A percentile compares a stretch with the other conserved stretches of the same genome.
phyloP scores from a whole-genome alignment of 495 filamentous ascomycete species.

The Cairneyella variabilis region DNA sequence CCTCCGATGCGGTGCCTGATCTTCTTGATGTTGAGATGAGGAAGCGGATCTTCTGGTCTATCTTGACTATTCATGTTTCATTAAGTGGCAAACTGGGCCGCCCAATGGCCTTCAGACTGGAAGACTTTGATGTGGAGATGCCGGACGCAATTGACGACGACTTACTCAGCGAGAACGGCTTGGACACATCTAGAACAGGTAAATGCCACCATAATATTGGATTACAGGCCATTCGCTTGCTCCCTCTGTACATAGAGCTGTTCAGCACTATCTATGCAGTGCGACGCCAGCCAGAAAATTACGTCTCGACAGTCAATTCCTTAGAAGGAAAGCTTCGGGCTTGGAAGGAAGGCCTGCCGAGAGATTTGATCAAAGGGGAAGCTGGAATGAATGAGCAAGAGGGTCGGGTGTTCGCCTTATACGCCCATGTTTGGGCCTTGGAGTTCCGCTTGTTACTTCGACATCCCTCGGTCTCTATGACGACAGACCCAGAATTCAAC shows the following conservation, averaged over 20 bases:
- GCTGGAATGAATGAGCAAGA: conserved; percentile 45
- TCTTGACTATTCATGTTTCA: conserved; percentile 57
- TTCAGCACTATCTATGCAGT: conserved; percentile 67
- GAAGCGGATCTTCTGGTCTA: conserved; percentile 72
- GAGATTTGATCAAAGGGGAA: conserved; percentile 39
- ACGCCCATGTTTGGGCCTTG: conserved; percentile 40
- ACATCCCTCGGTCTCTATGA: conserved; percentile 67
- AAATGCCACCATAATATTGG: conserved; percentile 63
- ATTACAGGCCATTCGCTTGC: conserved; percentile 54
- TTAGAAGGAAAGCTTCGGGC: conserved; percentile 57
- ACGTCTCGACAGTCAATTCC: conserved; percentile 55
- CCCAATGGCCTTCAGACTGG: conserved; percentile 65
- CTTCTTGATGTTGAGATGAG: conserved; percentile 64
- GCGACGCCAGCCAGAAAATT: conserved; percentile 51
- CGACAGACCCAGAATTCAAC: conserved; percentile 54
- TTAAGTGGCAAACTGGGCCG: conserved; percentile 70
- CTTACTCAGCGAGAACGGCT: conserved; percentile 49
- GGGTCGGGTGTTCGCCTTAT: conserved; percentile 47
- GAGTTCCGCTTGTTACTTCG: conserved; percentile 53
- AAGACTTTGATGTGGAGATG: conserved; percentile 74
- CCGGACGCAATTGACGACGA: conserved; percentile 67
- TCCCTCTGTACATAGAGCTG: conserved; percentile 63
- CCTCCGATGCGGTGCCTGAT: conserved; percentile 46
- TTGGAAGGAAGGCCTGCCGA: conserved; percentile 55
- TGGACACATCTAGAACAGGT: conserved; percentile 43